Conservation (phyloP, 2,329 filamentous ascomycete genomes). For the Neofusicoccum parvum region DNA sequence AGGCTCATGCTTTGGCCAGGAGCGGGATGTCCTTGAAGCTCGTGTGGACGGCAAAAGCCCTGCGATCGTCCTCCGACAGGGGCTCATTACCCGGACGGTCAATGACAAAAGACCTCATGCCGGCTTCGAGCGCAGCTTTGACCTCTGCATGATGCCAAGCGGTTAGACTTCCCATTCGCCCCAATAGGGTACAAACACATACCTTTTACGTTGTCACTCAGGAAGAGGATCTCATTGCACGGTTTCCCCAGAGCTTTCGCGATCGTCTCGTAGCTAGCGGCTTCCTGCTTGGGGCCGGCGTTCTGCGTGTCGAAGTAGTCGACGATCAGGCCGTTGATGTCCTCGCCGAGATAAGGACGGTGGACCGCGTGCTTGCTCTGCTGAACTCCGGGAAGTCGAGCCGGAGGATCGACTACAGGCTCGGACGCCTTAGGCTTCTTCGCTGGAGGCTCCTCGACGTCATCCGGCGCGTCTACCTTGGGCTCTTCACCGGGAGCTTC, state of each 20-base stretch:
- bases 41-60: constrained; percentile 17
- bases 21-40: constrained; percentile 19
- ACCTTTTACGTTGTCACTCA: constrained; percentile 75
- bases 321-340: constrained; percentile 40
- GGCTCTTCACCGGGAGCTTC: constrained; percentile 22
- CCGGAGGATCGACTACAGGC: background rate
- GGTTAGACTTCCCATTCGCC: constrained; percentile 19
- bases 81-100: constrained; percentile 70
- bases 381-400: constrained; percentile 6
- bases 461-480: constrained; percentile 8
- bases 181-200: constrained; percentile 25
- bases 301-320: constrained; percentile 74
- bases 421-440: constrained; percentile 19
- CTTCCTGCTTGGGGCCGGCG: constrained; percentile 72
- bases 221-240: constrained; percentile 67
- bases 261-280: constrained; percentile 68
- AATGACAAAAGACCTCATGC: constrained; percentile 47
- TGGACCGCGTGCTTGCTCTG: constrained; percentile 32
- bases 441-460: background rate
- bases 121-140: constrained; percentile 46
- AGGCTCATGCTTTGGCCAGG: constrained; percentile 5
- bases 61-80: constrained; percentile 41
- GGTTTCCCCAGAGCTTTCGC: constrained; percentile 51
- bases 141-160: constrained; percentile 41
- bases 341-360: constrained; percentile 31